Evolutionary conservation across 2,329 filamentous ascomycete species (phyloP), one percentile per base, ranked within the genome.

Genomic region (Fusarium torreyae): DNA sequence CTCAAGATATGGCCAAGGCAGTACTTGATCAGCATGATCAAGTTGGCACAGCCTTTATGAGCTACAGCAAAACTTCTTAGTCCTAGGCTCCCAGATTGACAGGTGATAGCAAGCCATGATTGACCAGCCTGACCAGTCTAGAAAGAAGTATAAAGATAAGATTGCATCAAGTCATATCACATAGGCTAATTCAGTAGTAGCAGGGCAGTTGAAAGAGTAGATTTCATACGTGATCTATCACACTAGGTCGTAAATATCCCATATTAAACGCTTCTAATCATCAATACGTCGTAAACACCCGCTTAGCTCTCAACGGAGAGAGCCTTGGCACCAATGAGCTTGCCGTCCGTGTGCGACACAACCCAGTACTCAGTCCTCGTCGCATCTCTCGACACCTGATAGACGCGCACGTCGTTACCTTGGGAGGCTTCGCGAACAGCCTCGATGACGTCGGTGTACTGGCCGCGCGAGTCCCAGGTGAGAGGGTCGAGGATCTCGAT

Each of bases 301-400:
- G 14, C 43, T 67, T 55, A 77, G 53, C 76, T 80, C 85, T 97
- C 94, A 67, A 97, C 85, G 26, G 91, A 88, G 80, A 93, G 82
- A 13, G 91, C 92, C 85, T 93, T 95, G 57, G 91, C 85, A 15
- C 94, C 94, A 9, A 97, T 89, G 63, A 97, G 75, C 80, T 85
- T 87, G 18, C 84, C 86, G 14, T 85, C 86, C 51, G 86, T 81
- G 81, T 74, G 90, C 85, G 71, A 91, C 77, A 97, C 82, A 61
- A 97, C 82, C 86, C 91, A 97, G 79, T 97, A 97, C 81, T 97
- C 92, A 15, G 86, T 85, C 76, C 91, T 86, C 26, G 89, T 88
- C 14, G 83, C 82, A 44, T 87, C 89, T 72, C 88, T 83, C 61
- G 85, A 82, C 10, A 97, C 88, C 54, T 87, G 84, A 75, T 96